Evolutionary conservation across 345 rosid species (phyloP).

Genomic region (Melastoma malabathricum): DNA sequence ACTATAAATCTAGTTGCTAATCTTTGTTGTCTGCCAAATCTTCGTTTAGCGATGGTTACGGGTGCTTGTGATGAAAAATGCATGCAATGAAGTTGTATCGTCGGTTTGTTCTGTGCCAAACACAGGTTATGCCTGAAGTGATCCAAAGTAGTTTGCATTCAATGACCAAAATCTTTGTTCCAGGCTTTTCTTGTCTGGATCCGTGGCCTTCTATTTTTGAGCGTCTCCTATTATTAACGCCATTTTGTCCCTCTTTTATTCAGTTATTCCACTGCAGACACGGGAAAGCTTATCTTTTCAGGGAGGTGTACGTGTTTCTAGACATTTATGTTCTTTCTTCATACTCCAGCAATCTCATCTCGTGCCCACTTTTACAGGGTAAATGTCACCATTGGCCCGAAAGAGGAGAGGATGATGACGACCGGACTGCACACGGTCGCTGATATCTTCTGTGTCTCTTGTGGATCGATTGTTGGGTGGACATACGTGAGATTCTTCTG

Average conservation of each 20-base stretch:
- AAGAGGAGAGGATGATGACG: conserved; percentile 75
- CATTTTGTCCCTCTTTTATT: conserved; percentile 19
- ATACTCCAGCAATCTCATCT: conserved; percentile 1
- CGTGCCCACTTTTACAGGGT: conserved; percentile 38
- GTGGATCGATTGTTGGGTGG: conserved; percentile 98
- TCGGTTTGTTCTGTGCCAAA: too few species aligned
- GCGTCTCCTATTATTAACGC: too few species aligned
- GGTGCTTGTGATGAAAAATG: too few species aligned
- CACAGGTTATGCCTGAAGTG: too few species aligned
- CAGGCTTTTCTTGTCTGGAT: too few species aligned
- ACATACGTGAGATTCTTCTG: conserved; percentile 59
- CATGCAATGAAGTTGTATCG: too few species aligned
- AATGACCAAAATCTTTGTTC: too few species aligned
- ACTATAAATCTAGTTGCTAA: too few species aligned
- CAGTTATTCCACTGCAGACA: conserved; percentile 84
- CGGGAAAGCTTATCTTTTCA: conserved; percentile 98
- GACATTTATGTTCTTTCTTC: conserved; percentile 11
- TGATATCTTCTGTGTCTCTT: conserved; percentile 87
- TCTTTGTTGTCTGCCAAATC: too few species aligned
- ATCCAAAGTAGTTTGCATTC: too few species aligned
- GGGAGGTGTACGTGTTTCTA: conserved; percentile 81
- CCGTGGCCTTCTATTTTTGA: too few species aligned
- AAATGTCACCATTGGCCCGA: conserved; percentile 56
- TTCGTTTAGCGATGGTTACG: too few species aligned
- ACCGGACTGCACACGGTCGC: conserved; percentile 85